Evolutionary conservation across 768 basidiomycete species (phyloP).

Genomic region (Termitomyces sp.): DNA sequence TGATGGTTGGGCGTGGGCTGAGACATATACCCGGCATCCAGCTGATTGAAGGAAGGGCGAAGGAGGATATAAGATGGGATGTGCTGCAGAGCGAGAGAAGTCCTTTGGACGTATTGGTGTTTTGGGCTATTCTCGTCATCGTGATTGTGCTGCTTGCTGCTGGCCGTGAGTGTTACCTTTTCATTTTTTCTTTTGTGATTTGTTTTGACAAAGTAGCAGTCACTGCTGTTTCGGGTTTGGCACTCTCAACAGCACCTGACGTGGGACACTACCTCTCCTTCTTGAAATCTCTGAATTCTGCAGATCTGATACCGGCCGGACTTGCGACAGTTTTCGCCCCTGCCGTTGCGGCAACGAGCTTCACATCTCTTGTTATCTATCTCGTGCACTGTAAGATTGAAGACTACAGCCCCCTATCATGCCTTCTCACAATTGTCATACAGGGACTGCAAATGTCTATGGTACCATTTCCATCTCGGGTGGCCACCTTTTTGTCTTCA

Average conservation of each 20-base stretch:
- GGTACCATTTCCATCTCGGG: slow-evolving; percentile 64
- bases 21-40: slow-evolving; percentile 60
- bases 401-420: neutral
- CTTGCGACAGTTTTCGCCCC: slow-evolving; percentile 69
- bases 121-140: slow-evolving; percentile 58
- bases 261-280: slow-evolving; percentile 72
- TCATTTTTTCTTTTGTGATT: neutral
- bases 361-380: slow-evolving; percentile 52
- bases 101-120: slow-evolving; percentile 41
- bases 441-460: slow-evolving; percentile 54
- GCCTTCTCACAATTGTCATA: slow-evolving; percentile 11
- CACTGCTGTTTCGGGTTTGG: slow-evolving; percentile 67
- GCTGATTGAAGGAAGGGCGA: slow-evolving; percentile 76
- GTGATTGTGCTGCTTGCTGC: slow-evolving; percentile 52
- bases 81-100: slow-evolving; percentile 63
- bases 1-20: slow-evolving; percentile 72
- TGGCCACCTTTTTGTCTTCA: slow-evolving; percentile 59
- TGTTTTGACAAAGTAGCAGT: slow-evolving; percentile 40
- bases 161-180: slow-evolving; percentile 49
- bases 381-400: slow-evolving; percentile 51
- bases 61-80: slow-evolving; percentile 83
- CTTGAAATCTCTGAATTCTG: slow-evolving; percentile 48
- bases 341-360: slow-evolving; percentile 57
- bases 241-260: slow-evolving; percentile 67
- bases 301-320: slow-evolving; percentile 54